Evolutionary conservation across 1,284 basidiomycete species (phyloP), one percentile per base, ranked within the genome.

Genomic region (Cryptococcus sp.): DNA sequence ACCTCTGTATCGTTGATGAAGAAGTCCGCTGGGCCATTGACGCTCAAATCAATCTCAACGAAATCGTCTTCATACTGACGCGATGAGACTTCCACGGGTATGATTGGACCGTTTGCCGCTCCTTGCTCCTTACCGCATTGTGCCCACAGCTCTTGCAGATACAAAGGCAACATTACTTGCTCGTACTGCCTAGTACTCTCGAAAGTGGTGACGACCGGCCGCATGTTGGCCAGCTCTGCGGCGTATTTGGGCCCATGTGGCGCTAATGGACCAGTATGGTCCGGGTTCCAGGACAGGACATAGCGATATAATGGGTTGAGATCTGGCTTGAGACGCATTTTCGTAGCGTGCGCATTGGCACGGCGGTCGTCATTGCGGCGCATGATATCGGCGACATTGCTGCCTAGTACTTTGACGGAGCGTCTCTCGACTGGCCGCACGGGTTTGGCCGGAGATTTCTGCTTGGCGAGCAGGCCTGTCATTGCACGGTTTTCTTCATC

Each of bases 91-190:
- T 91, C 90, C 25, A 94, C 70, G 80, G 86, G 91, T 57, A 86
- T 83, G 1, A 79, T 77, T 10, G 86, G 83, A 42, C 81, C 81
- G 5, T 61, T 60, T 10, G 71, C 69, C 54, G 87, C 84, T 57
- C 89, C 86, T 68, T 91, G 75, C 89, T 30, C 91, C 85, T 71
- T 91, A 85, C 39, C 81, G 72, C 56, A 98, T 84, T 97, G 92
- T 30, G 89, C 86, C 94, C 96, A 98, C 63, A 90, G 88, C 78
- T 99, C 96, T 60, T 91, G 82, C 35, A 94, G 80, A 23, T 98
- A 81, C n/a, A 99, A 82, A 1, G 96, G 93, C 65, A 92, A 86
- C 71, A 96, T 93, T 25, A 88, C 81, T 25, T 81, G 80, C 43
- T 85, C 83, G 76, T 96, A 99, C 35, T 93, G 84, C 5, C 81